Evolutionary conservation across 73 alveolate genomes (phyloP).

Genomic region (Paramecium sexaurelia): DNA sequence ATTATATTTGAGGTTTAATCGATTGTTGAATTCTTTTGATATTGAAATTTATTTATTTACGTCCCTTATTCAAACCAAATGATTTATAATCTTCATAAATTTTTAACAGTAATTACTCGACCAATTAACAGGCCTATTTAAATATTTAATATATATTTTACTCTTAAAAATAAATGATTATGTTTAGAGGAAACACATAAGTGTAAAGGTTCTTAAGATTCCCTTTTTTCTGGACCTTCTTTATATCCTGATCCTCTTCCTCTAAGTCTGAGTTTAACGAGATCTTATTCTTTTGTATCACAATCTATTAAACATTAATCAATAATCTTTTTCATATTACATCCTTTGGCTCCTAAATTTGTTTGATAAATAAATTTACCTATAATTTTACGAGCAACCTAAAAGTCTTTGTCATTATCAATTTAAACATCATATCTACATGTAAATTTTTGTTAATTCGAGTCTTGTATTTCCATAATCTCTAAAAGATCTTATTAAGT

Average conservation of each 20-base stretch:
- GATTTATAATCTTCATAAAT: conserved; percentile 62
- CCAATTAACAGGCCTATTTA: conserved; percentile 57
- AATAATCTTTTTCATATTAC: conserved; percentile 95
- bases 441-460: conserved; percentile 78
- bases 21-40: background rate
- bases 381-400: conserved; percentile 96
- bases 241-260: conserved; percentile 98
- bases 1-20: background rate
- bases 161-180: conserved; percentile 72
- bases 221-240: conserved; percentile 98
- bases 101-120: conserved; percentile 33
- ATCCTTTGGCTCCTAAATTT: conserved; percentile 88
- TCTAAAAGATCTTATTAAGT: background rate
- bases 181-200: conserved; percentile 93
- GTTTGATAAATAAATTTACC: background rate
- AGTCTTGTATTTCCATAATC: conserved; percentile 4
- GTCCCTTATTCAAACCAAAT: background rate
- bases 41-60: background rate
- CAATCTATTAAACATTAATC: conserved; percentile 83
- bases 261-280: conserved; percentile 93
- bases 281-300: conserved; percentile 76
- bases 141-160: background rate
- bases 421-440: conserved; percentile 96
- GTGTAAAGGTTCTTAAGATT: conserved; percentile 95
- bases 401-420: conserved; percentile 96